Base-by-base conservation (phyloP, 192 early-diverging fungal species). In the Entomortierella chlamydospora region DNA sequence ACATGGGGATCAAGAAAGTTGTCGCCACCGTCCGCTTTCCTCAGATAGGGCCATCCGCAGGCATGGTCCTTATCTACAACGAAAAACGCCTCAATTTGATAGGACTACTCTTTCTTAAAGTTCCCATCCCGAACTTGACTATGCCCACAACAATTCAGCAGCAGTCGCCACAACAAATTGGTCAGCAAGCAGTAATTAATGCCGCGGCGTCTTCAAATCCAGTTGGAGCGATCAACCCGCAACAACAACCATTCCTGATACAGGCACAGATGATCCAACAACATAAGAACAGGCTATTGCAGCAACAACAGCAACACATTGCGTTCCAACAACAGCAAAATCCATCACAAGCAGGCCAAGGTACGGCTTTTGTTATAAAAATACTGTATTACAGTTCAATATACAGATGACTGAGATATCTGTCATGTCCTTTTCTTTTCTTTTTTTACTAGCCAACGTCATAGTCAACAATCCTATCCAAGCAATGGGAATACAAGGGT, bases 31-130 rank as follows among this genome's bases (percentile, higher is more conserved):
- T 78, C 33, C 74, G 74, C 13, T 64, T 78, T 59, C 74, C 74
- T n/a, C 67, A 65, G 23, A 69, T 78, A 8, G 61, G 74, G 18
- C 74, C 74, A 0, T 64, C 33, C 15, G 74, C 74, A 1, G 74
- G 74, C 11, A 70, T 78, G 74, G 61, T 78, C 15, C 47, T 78
- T 45, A 78, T 78, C 67, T 78, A 78, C 25, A 68, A 78, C 41
- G 74, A 78, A 43, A 78, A 78, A 26, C 51, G 66, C 2, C 53
- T 64, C 52, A 69, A 70, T n/a, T 60, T 78, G 9, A 70, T 78
- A 18, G 74, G 74, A 37, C 23, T 78, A 20, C 47, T 78, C 15
- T 78, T 78, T 47, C 26, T 78, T 25, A 78, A 78, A 42, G 74
- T 78, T 15, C 74, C 74, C 0, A 67, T 78, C 54, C 74, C 74